These are phyloP conservation scores for Jamesozyma rosinii DNA, from an alignment of 805 yeast species.

Conservation along the genomic window DNA sequence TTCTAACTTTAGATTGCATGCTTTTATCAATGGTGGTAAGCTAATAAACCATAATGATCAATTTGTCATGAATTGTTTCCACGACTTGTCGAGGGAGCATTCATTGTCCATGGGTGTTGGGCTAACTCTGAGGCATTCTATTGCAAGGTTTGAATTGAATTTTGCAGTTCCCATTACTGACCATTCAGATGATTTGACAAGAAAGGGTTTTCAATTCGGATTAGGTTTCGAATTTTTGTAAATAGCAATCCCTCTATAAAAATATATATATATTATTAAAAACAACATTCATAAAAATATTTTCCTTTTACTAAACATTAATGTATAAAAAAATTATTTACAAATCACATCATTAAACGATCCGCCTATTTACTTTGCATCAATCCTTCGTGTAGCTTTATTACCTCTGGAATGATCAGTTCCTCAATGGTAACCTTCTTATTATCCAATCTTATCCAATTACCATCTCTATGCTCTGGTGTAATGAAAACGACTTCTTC, in stretches of 20 bases:
- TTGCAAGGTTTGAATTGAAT: conserved; percentile 60
- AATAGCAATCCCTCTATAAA: background rate
- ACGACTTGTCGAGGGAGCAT: conserved; percentile 33
- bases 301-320: background rate
- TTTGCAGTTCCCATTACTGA: conserved; percentile 52
- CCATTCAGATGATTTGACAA: conserved; percentile 39
- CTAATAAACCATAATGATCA: conserved; percentile 32
- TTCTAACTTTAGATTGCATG: conserved; percentile 52
- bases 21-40: conserved; percentile 59
- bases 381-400: conserved; percentile 56
- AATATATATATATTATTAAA: background rate
- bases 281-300: background rate
- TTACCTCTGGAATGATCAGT: conserved; percentile 68
- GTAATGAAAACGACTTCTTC: conserved; percentile 75
- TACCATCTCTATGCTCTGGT: conserved; percentile 22
- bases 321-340: background rate
- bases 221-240: conserved; percentile 44
- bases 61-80: conserved; percentile 14
- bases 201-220: conserved; percentile 63
- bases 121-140: conserved; percentile 49
- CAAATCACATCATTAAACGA: background rate
- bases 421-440: conserved; percentile 51
- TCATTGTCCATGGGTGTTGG: conserved; percentile 53
- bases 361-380: conserved; percentile 25
- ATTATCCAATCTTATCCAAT: conserved; percentile 44